These are phyloP conservation scores for Colletotrichum aenigma DNA, from an alignment of 2,329 filamentous ascomycete genomes.

Conservation along the genomic window DNA sequence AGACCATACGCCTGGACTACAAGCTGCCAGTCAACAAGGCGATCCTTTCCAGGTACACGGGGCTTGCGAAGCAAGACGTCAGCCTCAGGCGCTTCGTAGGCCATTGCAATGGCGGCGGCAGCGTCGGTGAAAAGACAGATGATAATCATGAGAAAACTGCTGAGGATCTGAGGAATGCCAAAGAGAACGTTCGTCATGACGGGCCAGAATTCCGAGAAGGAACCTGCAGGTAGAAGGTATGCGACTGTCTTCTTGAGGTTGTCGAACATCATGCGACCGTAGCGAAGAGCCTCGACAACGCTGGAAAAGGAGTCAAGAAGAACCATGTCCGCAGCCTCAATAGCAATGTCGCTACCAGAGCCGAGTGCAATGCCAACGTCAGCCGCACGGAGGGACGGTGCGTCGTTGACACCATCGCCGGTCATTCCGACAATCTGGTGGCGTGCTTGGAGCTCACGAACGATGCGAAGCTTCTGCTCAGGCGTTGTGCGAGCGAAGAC, in stretches of 20 bases:
- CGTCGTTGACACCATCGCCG: conserved; percentile 87
- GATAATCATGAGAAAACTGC: conserved; percentile 74
- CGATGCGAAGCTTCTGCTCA: conserved; percentile 80
- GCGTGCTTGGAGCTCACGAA: conserved; percentile 72
- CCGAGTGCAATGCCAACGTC: conserved; percentile 86
- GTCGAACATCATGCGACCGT: conserved; percentile 78
- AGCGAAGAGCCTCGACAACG: conserved; percentile 74
- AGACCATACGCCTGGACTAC: conserved; percentile 76
- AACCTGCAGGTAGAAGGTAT: conserved; percentile 76
- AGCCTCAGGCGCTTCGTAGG: conserved; percentile 78
- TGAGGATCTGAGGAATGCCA: conserved; percentile 74
- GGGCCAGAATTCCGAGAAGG: conserved; percentile 78
- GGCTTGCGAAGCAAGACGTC: conserved; percentile 74
- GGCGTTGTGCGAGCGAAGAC: conserved; percentile 79
- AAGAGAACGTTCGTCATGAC: conserved; percentile 76
- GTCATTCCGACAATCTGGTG: conserved; percentile 80
- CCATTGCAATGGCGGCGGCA: conserved; percentile 72
- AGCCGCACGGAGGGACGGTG: conserved; percentile 78
- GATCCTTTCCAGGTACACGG: conserved; percentile 70
- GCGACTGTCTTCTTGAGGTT: conserved; percentile 79
- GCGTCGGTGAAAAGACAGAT: conserved; percentile 81
- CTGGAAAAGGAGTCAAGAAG: conserved; percentile 77
- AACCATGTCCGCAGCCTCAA: conserved; percentile 82
- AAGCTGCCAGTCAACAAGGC: conserved; percentile 75
- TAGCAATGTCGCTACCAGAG: conserved; percentile 81